Base-by-base conservation (phyloP, 805 yeast genomes). In the Nakazawaea siamensis region DNA sequence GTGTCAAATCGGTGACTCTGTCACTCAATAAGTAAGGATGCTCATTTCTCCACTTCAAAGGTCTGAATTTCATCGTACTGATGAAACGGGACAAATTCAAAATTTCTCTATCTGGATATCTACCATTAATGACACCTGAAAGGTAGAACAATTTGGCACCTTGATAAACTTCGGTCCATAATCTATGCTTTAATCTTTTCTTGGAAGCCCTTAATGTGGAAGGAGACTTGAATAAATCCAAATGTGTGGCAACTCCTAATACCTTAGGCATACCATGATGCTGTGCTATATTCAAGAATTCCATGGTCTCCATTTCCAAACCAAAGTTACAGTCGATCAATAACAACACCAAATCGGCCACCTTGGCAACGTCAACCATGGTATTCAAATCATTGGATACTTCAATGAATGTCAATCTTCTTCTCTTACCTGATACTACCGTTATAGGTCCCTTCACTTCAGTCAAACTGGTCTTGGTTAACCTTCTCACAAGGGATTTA, bases 271-370 rank as follows among this genome's bases (percentile, higher is more conserved):
- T 92, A 58, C 98, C 99, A 57, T 92, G 98, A 52, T 90, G 97
- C 49, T 92, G 95, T 3, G 96, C 94, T 45, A 92, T 73, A 51
- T 92, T 94, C 43, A 92, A 67, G 52, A 92, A 92, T 60, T 92
- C 99, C 97, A 92, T 94, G 7, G 98, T 92, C 60, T 92, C 99
- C 99, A 92, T 92, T 64, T 92, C 99, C 40, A 92, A 76, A 6
- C 99, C 99, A 55, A 86, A 92, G 56, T 92, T 92, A 40, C 98
- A 97, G 63, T 92, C 99, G 40, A 92, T 76, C 70, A 92, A 62
- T 41, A 92, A 56, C 32, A 92, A 66, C 8, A 94, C 95, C 42
- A 92, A 66, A 58, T 92, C 99, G 0, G 97, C 95, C 38, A 88
- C 77, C 51, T 92, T 92, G 18, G 97, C 95, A 25, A 92, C 76